A percentile compares a stretch with the other conserved stretches of the same genome.
Evolutionary conservation across 1,284 basidiomycete genomes (phyloP).

Genomic region (Ceratobasidium sp.): DNA sequence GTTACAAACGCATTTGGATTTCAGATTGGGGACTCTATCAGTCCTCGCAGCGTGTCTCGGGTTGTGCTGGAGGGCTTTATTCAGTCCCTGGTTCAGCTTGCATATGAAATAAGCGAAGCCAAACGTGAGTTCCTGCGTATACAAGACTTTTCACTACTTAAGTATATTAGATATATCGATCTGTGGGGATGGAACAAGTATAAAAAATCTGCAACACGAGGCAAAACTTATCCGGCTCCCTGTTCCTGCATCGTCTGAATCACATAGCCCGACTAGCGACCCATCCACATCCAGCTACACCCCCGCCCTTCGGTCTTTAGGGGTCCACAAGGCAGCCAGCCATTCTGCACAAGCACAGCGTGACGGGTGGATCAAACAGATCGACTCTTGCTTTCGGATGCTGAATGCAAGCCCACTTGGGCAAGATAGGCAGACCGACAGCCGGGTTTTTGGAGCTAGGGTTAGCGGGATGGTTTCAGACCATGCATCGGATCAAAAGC

Average conservation of each 20-base stretch:
- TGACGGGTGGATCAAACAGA: not conserved
- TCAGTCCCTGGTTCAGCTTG: conserved; percentile 6
- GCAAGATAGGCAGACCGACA: not conserved
- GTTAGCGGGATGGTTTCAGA: not conserved
- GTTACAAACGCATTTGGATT: not conserved
- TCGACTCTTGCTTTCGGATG: conserved; percentile 5
- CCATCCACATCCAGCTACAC: no score
- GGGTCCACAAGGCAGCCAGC: conserved; percentile 22
- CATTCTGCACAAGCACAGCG: conserved; percentile 37
- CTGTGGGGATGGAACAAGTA: conserved; percentile 31
- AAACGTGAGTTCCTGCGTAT: not conserved
- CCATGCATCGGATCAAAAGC: conserved; percentile 39
- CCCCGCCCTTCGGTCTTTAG: no score
- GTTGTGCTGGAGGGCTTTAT: conserved; percentile 15
- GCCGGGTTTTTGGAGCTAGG: not conserved
- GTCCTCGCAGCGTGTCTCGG: conserved; percentile 15
- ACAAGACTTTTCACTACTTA: no score
- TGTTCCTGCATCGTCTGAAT: no score
- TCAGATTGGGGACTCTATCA: not conserved
- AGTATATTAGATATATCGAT: conserved; percentile 20
- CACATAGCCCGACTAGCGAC: no score
- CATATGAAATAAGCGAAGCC: conserved; percentile 8
- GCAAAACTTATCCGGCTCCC: not conserved
- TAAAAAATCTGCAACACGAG: conserved; percentile 35
- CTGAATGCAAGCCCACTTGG: not conserved